Conservation (phyloP, 257 asterid genomes). For the Penstemon newberryi region DNA sequence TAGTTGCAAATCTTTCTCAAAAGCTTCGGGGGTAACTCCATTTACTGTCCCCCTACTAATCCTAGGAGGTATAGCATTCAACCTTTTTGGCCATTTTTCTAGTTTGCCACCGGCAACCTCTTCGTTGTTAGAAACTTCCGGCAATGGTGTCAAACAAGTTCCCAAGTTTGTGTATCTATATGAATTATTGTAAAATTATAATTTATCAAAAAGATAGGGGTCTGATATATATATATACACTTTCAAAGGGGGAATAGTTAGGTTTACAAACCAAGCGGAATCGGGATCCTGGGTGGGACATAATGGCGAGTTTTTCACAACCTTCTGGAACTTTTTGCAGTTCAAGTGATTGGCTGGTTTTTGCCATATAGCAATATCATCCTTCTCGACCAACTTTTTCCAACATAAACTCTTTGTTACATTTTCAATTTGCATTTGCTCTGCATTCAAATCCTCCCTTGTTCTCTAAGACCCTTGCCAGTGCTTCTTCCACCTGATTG, state of each 20-base stretch:
- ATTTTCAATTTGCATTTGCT: slow-evolving; percentile 67
- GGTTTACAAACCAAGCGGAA: slow-evolving; percentile 58
- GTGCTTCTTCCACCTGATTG: slow-evolving; percentile 74
- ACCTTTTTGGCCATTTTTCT: slow-evolving; percentile 78
- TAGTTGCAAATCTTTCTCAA: slow-evolving; percentile 44
- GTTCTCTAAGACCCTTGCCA: slow-evolving; percentile 88
- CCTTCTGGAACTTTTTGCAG: slow-evolving; percentile 58
- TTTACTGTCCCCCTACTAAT: slow-evolving; percentile 51
- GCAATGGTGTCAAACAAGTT: slow-evolving; percentile 77
- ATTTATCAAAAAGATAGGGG: not conserved
- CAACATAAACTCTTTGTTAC: slow-evolving; percentile 81
- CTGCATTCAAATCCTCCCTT: slow-evolving; percentile 50
- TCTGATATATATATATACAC: not conserved
- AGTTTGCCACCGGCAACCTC: slow-evolving; percentile 71
- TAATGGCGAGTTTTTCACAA: slow-evolving; percentile 59
- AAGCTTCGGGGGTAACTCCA: slow-evolving; percentile 55
- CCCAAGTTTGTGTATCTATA: slow-evolving; percentile 84
- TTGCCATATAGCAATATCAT: slow-evolving; percentile 81
- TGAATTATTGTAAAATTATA: not conserved
- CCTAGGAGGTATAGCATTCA: slow-evolving; percentile 76
- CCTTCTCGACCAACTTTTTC: slow-evolving; percentile 71
- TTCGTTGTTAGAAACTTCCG: slow-evolving; percentile 60
- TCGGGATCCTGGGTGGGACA: slow-evolving; percentile 73
- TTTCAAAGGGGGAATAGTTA: not conserved
- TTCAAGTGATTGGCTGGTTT: slow-evolving; percentile 75